A percentile compares a stretch with the other conserved stretches of the same genome.
phyloP scores from a whole-genome alignment of 306 rosid genomes.

The Pachyrhizus erosus region DNA sequence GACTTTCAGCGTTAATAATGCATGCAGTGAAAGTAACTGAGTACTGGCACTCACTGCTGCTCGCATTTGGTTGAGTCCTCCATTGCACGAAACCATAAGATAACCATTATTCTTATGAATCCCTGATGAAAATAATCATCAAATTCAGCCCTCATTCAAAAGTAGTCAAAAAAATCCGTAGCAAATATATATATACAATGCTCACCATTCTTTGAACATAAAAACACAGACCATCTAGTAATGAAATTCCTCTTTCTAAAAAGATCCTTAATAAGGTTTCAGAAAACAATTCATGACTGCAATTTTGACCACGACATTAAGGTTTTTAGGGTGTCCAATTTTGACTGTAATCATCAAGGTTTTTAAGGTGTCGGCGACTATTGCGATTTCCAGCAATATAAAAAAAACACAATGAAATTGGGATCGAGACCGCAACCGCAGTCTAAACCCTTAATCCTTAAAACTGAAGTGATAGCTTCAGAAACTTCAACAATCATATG shows the following conservation, averaged over 20 bases:
- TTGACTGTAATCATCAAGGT: not conserved
- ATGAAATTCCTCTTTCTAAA: not conserved
- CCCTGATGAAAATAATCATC: slow-evolving; percentile 57
- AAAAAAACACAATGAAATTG: not conserved
- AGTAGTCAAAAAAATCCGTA: not conserved
- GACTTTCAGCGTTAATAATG: not conserved
- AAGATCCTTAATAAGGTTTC: not conserved
- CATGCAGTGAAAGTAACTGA: slow-evolving; percentile 13
- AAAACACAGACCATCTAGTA: not conserved
- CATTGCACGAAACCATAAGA: slow-evolving; percentile 95
- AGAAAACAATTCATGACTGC: not conserved
- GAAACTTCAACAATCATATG: slow-evolving; percentile 17
- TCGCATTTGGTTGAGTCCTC: slow-evolving; percentile 98
- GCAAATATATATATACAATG: not conserved
- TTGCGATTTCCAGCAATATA: not conserved
- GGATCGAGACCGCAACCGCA: not conserved
- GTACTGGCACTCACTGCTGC: slow-evolving; percentile 79
- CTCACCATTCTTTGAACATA: not conserved
- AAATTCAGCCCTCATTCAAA: slow-evolving; percentile 34
- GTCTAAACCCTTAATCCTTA: not conserved
- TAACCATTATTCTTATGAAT: slow-evolving; percentile 88
- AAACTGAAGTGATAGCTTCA: not conserved
- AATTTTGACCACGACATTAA: not conserved
- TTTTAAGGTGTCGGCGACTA: not conserved
- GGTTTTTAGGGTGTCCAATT: not conserved